Evolutionary conservation across 2,329 filamentous ascomycete genomes (phyloP).

Genomic region (Penicillium fuscoglaucum): DNA sequence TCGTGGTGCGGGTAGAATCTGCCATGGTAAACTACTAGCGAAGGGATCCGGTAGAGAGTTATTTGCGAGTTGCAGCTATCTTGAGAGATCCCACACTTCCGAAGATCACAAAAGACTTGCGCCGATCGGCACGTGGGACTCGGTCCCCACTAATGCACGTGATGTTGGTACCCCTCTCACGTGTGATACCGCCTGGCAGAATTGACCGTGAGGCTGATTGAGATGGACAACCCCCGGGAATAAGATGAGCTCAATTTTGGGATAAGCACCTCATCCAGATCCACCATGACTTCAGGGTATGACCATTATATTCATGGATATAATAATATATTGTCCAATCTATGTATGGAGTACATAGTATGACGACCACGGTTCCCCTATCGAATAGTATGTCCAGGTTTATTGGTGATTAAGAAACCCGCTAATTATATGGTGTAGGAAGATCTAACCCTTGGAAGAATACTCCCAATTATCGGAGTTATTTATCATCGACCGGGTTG

Average conservation of each 20-base stretch:
- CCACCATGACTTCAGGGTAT: constrained; percentile 1
- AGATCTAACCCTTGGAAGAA: neutral
- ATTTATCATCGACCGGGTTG: constrained; percentile 1
- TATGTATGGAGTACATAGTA: neutral
- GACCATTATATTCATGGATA: neutral
- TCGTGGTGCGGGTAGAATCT: constrained; percentile 34
- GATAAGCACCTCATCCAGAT: neutral
- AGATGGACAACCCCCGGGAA: neutral
- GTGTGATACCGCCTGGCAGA: constrained; percentile 1
- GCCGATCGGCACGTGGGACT: constrained; percentile 11
- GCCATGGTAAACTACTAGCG: constrained; percentile 26
- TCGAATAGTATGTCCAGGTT: neutral
- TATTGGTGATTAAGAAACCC: neutral
- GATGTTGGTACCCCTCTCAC: neutral
- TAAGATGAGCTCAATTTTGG: neutral
- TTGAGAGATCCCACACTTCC: constrained; percentile 4
- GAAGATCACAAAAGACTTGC: constrained; percentile 8
- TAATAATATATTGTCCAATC: neutral
- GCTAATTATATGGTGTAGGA: constrained; percentile 1
- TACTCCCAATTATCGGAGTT: neutral
- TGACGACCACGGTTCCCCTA: neutral
- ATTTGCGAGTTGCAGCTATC: neutral
- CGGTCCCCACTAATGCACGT: constrained; percentile 2
- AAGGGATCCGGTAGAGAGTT: neutral
- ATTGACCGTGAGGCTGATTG: neutral